Percentiles rank a stretch among this genome's conserved stretches.
These are phyloP conservation scores for Spongispora temasekensis DNA, from an alignment of 1,284 basidiomycete genomes.

Conservation along the genomic window DNA sequence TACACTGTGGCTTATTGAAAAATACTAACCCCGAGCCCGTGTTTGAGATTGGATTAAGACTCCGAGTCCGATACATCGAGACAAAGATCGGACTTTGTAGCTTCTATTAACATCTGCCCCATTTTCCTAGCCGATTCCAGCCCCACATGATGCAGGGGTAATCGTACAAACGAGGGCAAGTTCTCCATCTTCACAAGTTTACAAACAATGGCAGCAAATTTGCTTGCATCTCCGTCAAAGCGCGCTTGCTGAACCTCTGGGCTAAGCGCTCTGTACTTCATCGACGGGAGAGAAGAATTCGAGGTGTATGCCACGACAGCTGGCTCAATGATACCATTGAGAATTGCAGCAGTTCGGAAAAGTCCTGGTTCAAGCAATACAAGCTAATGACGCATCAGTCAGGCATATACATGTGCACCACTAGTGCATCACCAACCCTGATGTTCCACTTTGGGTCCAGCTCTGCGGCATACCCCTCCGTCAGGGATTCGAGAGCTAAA, in stretches of 20 bases:
- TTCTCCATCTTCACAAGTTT: slow-evolving; percentile 17
- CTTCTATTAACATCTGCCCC: slow-evolving; percentile 21
- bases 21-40: too few species aligned
- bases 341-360: slow-evolving; percentile 23
- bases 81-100: too few species aligned
- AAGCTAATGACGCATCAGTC: slow-evolving; percentile 17
- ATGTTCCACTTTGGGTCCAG: slow-evolving; percentile 32
- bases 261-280: slow-evolving; percentile 27
- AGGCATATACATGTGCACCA: slow-evolving; percentile 1
- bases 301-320: slow-evolving; percentile 21
- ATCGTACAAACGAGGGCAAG: slow-evolving; percentile 22
- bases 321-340: slow-evolving; percentile 16
- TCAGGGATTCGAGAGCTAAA: slow-evolving; percentile 28
- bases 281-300: slow-evolving; percentile 27
- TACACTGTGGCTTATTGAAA: too few species aligned
- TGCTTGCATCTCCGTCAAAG: slow-evolving; percentile 29
- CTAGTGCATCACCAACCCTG: slow-evolving; percentile 16
- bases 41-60: too few species aligned
- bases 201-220: slow-evolving; percentile 24
- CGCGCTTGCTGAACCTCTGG: slow-evolving; percentile 15
- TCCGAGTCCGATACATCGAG: too few species aligned
- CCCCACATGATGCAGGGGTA: slow-evolving; percentile 29
- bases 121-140: slow-evolving; percentile 23
- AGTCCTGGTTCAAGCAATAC: slow-evolving; percentile 27
- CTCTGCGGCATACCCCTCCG: slow-evolving; percentile 28